Evolutionary conservation across 2,329 filamentous ascomycete genomes (phyloP).

Genomic region (Trichoderma sp.): DNA sequence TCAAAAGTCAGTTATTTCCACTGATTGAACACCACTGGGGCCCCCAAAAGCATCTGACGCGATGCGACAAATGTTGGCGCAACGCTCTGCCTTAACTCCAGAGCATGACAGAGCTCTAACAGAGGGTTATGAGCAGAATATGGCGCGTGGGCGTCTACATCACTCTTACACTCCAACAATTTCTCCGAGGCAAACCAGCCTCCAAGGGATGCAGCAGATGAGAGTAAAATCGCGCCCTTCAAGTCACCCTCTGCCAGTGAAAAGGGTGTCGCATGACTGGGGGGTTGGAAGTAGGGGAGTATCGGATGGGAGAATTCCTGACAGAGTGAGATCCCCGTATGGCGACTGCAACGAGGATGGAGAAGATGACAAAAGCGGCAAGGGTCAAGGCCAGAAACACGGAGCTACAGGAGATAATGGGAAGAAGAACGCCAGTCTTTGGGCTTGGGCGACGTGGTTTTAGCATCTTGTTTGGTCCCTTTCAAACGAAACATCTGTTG

Average conservation of each 20-base stretch:
- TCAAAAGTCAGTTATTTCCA: conserved; percentile 43
- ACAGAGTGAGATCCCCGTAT: not conserved
- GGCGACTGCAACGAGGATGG: not conserved
- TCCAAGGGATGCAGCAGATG: not conserved
- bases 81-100: not conserved
- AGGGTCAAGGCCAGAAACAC: not conserved
- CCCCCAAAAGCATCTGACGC: conserved; percentile 43
- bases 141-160: not conserved
- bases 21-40: conserved; percentile 55
- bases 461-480: not conserved
- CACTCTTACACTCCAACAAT: not conserved
- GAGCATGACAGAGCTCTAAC: not conserved
- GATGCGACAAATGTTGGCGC: conserved; percentile 38
- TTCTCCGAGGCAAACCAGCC: not conserved
- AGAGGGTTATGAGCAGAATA: not conserved
- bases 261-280: not conserved
- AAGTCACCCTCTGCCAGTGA: not conserved
- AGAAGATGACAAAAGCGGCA: not conserved
- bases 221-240: not conserved
- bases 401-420: conserved; percentile 15
- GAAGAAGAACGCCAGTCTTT: conserved; percentile 33
- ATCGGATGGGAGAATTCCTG: not conserved
- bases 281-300: not conserved
- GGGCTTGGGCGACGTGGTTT: conserved; percentile 28
- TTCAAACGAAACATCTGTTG: too few species aligned